Percentiles rank a stretch among this genome's conserved stretches.
phyloP scores from a whole-genome alignment of 371 early-diverging fungal species.

The Mortierella sp. region DNA sequence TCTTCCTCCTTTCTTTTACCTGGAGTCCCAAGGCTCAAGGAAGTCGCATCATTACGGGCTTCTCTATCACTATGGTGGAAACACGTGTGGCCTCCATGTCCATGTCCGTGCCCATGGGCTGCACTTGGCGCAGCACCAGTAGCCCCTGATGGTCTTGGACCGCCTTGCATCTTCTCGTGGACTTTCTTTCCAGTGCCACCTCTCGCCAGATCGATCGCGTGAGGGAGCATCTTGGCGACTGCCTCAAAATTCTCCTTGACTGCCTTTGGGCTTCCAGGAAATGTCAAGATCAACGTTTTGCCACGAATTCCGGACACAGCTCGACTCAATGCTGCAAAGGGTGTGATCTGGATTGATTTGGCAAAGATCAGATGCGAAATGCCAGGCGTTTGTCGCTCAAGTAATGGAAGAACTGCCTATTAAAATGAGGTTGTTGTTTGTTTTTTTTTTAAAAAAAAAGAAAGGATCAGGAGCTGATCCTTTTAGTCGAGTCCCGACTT shows the following conservation, averaged over 20 bases:
- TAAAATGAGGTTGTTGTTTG: neutral
- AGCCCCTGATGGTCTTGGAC: slow-evolving; percentile 35
- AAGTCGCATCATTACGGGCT: slow-evolving; percentile 36
- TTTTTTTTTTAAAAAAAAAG: neutral
- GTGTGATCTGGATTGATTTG: slow-evolving; percentile 79
- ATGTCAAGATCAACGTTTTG: slow-evolving; percentile 76
- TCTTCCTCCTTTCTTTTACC: slow-evolving; percentile 51
- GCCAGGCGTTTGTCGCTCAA: slow-evolving; percentile 78
- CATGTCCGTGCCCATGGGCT: slow-evolving; percentile 57
- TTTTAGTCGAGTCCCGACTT: neutral
- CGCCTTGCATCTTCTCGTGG: slow-evolving; percentile 56
- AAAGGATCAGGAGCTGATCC: neutral
- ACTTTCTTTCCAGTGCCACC: slow-evolving; percentile 63
- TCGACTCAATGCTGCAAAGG: slow-evolving; percentile 89
- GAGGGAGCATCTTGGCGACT: slow-evolving; percentile 76
- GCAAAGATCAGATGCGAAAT: slow-evolving; percentile 80
- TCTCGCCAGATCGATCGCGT: slow-evolving; percentile 79
- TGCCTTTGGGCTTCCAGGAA: slow-evolving; percentile 92
- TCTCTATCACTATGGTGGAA: slow-evolving; percentile 44
- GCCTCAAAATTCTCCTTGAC: slow-evolving; percentile 84
- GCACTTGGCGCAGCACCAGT: slow-evolving; percentile 18
- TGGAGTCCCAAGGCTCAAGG: slow-evolving; percentile 57
- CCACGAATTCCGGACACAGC: slow-evolving; percentile 85
- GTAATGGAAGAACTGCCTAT: slow-evolving; percentile 77
- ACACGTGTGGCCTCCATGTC: slow-evolving; percentile 51